Evolutionary conservation across 1,284 basidiomycete species (phyloP).

Genomic region (Coniferiporia weirii): DNA sequence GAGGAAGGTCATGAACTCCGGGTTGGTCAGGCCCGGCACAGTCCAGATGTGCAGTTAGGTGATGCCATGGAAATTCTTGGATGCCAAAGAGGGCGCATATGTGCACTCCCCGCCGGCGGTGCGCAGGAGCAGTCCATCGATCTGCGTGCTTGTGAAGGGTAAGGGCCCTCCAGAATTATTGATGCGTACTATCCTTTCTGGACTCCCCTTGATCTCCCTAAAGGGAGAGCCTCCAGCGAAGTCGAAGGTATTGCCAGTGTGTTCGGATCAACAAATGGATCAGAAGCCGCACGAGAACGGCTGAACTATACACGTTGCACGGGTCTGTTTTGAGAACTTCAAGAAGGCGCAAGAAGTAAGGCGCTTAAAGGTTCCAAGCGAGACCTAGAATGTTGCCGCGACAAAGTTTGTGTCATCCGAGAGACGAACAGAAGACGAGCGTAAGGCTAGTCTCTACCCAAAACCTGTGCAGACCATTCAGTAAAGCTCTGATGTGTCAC

Average conservation of each 20-base stretch:
- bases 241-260: constrained; percentile 51
- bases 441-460: constrained; percentile 18
- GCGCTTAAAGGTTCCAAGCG: constrained; percentile 43
- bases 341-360: constrained; percentile 33
- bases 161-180: background rate
- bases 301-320: constrained; percentile 42
- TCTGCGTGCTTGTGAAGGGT: constrained; percentile 7
- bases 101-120: constrained; percentile 8
- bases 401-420: constrained; percentile 25
- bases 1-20: constrained; percentile 56
- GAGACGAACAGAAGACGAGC: constrained; percentile 21
- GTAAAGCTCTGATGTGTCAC: too few relatives aligned
- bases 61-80: constrained; percentile 4
- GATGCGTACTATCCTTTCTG: background rate
- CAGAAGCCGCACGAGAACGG: too few relatives aligned
- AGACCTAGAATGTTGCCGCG: constrained; percentile 45
- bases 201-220: background rate
- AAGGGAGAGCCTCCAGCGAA: constrained; percentile 32
- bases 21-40: constrained; percentile 61
- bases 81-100: constrained; percentile 11
- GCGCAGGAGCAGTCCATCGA: constrained; percentile 8
- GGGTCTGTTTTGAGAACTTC: constrained; percentile 33
- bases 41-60: constrained; percentile 49
- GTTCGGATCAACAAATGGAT: constrained; percentile 73
- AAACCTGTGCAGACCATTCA: constrained; percentile 16